These are phyloP conservation scores for Cicer arietinum DNA, from an alignment of 306 rosid genomes.

Conservation along the genomic window DNA sequence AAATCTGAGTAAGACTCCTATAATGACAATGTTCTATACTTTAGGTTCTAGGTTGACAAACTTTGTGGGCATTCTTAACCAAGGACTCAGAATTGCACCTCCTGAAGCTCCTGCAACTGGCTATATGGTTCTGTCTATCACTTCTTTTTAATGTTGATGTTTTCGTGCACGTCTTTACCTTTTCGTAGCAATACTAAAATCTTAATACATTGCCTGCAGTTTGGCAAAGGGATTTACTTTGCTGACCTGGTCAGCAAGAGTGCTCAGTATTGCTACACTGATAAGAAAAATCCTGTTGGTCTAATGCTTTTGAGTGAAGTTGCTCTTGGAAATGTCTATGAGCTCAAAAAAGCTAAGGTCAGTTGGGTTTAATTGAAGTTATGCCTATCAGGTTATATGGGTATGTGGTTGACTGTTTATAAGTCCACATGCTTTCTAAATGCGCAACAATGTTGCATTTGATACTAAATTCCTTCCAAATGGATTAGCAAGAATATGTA, in stretches of 20 bases:
- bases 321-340: slow-evolving; percentile 84
- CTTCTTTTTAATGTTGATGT: slow-evolving; percentile 31
- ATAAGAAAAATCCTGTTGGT: slow-evolving; percentile 86
- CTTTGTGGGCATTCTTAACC: slow-evolving; percentile 92
- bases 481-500: slow-evolving; percentile 30
- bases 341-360: slow-evolving; percentile 89
- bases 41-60: slow-evolving; percentile 94
- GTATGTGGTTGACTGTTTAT: slow-evolving; percentile 27
- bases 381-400: slow-evolving; percentile 28
- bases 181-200: slow-evolving; percentile 23
- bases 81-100: slow-evolving; percentile 98
- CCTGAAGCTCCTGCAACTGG: slow-evolving; percentile 99
- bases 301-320: slow-evolving; percentile 92
- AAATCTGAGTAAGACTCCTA: slow-evolving; percentile 27
- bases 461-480: slow-evolving; percentile 22
- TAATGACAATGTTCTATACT: slow-evolving; percentile 30
- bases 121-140: slow-evolving; percentile 69
- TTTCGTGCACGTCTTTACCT: slow-evolving; percentile 22
- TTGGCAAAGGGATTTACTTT: slow-evolving; percentile 95
- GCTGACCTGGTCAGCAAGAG: slow-evolving; percentile 97
- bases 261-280: slow-evolving; percentile 98
- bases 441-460: slow-evolving; percentile 32
- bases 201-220: slow-evolving; percentile 63
- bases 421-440: slow-evolving; percentile 12
- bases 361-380: slow-evolving; percentile 43